Evolutionary conservation across 2,329 filamentous ascomycete species (phyloP).

Genomic region (Fusarium sp.): DNA sequence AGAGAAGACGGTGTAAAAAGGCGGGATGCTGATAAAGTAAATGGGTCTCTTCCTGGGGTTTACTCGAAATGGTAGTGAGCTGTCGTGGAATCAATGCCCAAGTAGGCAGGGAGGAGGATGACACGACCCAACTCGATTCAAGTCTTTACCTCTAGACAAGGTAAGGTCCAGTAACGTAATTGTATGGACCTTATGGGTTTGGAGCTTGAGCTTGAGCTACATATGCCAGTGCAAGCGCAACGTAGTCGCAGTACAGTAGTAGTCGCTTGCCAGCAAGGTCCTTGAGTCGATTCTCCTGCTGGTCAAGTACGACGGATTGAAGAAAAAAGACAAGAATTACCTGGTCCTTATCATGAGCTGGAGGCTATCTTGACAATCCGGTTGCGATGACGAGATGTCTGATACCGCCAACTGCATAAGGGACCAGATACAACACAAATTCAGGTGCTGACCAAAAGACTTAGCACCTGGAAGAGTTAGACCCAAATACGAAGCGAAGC

Average conservation of each 20-base stretch:
- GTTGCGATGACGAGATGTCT: slow-evolving; percentile 31
- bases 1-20: slow-evolving; percentile 29
- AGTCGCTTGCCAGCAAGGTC: slow-evolving; percentile 5
- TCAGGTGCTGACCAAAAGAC: slow-evolving; percentile 19
- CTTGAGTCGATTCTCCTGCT: slow-evolving; percentile 13
- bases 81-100: slow-evolving; percentile 28
- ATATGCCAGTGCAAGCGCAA: slow-evolving; percentile 23
- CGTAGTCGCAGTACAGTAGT: slow-evolving; percentile 6
- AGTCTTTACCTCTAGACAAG: background rate
- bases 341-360: slow-evolving; percentile 11
- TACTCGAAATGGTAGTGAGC: slow-evolving; percentile 36
- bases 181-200: slow-evolving; percentile 1
- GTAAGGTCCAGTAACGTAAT: slow-evolving; percentile 3
- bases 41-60: slow-evolving; percentile 28
- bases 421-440: slow-evolving; percentile 2
- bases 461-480: slow-evolving; percentile 21
- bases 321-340: slow-evolving; percentile 17
- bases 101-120: slow-evolving; percentile 24
- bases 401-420: slow-evolving; percentile 23
- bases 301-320: slow-evolving; percentile 9
- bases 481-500: slow-evolving; percentile 27
- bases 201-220: slow-evolving; percentile 7
- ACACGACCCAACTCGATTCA: background rate
- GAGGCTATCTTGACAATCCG: slow-evolving; percentile 3
- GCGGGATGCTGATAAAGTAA: slow-evolving; percentile 24